A percentile compares a stretch with the other conserved stretches of the same genome.
phyloP scores from a whole-genome alignment of 2,329 filamentous ascomycete genomes.

The Proliferodiscus dingleyae region DNA sequence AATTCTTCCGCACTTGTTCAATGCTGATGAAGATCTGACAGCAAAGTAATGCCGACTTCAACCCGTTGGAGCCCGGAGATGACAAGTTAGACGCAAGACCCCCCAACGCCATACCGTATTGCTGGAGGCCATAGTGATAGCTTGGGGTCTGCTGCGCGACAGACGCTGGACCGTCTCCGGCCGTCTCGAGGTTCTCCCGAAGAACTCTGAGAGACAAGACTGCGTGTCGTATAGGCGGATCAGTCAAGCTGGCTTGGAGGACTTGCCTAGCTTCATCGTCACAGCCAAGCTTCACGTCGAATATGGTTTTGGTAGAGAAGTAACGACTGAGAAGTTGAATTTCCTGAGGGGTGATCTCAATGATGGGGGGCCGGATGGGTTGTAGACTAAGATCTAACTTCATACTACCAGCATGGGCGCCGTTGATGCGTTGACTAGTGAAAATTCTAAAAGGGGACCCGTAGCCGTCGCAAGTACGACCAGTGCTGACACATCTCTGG shows the following conservation, averaged over 20 bases:
- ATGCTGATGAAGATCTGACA: slow-evolving; percentile 45
- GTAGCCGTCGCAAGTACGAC: slow-evolving; percentile 40
- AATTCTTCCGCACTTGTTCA: slow-evolving; percentile 39
- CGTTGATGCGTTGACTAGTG: slow-evolving; percentile 20
- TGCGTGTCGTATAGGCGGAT: slow-evolving; percentile 36
- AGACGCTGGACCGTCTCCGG: slow-evolving; percentile 24
- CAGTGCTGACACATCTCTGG: slow-evolving; percentile 32
- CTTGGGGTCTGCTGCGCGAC: slow-evolving; percentile 27
- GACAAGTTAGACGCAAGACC: slow-evolving; percentile 38
- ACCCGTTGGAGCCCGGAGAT: slow-evolving; percentile 25
- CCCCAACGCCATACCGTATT: slow-evolving; percentile 39
- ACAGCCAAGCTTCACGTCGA: slow-evolving; percentile 35
- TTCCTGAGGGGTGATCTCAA: slow-evolving; percentile 28
- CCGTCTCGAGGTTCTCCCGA: slow-evolving; percentile 36
- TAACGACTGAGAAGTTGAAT: slow-evolving; percentile 35
- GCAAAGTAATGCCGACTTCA: slow-evolving; percentile 40
- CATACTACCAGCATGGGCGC: slow-evolving; percentile 15
- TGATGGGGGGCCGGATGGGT: slow-evolving; percentile 17
- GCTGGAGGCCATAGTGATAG: slow-evolving; percentile 37
- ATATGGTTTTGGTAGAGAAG: slow-evolving; percentile 40
- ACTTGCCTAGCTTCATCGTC: slow-evolving; percentile 37
- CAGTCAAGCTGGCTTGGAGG: slow-evolving; percentile 35
- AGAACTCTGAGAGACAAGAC: slow-evolving; percentile 37
- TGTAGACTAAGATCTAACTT: slow-evolving; percentile 20
- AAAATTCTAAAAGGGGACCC: slow-evolving; percentile 35